Base-by-base conservation (phyloP, 768 basidiomycete species). In the Calocybe indica region DNA sequence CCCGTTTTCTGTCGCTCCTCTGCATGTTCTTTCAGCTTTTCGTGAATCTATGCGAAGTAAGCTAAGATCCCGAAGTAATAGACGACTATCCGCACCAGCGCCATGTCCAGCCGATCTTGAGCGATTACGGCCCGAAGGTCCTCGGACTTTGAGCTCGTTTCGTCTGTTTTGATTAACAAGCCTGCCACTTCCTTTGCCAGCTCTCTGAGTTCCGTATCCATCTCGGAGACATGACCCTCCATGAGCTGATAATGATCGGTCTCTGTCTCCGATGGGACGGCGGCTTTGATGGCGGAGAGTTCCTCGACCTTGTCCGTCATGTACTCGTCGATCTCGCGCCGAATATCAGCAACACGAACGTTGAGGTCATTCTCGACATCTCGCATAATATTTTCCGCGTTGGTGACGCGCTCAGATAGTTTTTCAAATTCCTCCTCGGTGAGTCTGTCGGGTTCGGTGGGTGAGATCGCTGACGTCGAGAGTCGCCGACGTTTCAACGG, bases 401-500 rank as follows among this genome's bases (percentile, higher is more conserved):
- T 45, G 2, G 38, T n/a, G 13, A 60, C 14, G 14, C 53, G 56
- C 10, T 61, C 60, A 10, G 36, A 49, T 3, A 58, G 41, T 6
- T 51, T 47, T 40, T 58, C 52, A n/a, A 54, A 15, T 5, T 59
- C 56, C 1, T 50, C 49, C 1, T 37, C 37, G 13, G 43, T 46
- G 10, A 51, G 49, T 10, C 43, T 37, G 40, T 36, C 14, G 6
- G 40, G 37, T 22, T 43, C 30, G 28, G 47, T 37, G 3, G 40
- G 7, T 7, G 42, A 37, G 1, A 29, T 9, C 4, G 40, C 52
- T 28, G 38, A 29, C 11, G 55, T 49, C 7, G 55, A 56, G 10
- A 57, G n/a, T 37, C 65, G 65, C 6, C 65, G 62, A 7, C 64
- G 61, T 42, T 67, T 66, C 33, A 57, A 47, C 5, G 62, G 63